phyloP scores from a whole-genome alignment of 257 asterid species.

The Orobanche coerulescens region DNA sequence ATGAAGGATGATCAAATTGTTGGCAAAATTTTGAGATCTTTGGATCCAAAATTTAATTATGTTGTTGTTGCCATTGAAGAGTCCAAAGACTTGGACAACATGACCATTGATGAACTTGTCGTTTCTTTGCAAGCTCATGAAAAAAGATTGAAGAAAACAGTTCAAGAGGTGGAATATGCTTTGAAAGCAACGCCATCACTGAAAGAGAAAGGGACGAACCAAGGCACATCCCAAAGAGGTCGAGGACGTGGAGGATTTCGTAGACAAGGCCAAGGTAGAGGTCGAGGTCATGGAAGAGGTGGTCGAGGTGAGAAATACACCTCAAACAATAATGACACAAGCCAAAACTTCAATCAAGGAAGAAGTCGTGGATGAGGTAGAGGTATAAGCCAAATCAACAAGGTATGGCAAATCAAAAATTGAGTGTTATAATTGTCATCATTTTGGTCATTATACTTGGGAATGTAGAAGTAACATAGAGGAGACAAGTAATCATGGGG shows the following conservation, averaged over 20 bases:
- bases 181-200: not conserved
- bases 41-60: not conserved
- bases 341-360: not conserved
- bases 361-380: not conserved
- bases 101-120: not conserved
- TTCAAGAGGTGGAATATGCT: not conserved
- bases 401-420: constrained; percentile 1
- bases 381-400: not conserved
- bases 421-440: constrained; percentile 9
- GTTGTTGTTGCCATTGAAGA: not conserved
- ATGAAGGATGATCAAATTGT: not conserved
- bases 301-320: not conserved
- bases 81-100: constrained; percentile 6
- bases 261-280: not conserved
- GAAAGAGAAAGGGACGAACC: not conserved
- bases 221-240: not conserved
- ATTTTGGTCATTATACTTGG: constrained; percentile 6
- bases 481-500: not conserved
- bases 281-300: not conserved
- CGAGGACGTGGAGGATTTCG: not conserved
- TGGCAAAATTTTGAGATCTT: not conserved
- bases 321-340: not conserved
- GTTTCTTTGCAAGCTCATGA: constrained; percentile 15
- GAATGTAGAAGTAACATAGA: not conserved
- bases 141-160: not conserved